A percentile compares a stretch with the other conserved stretches of the same genome.
phyloP scores from a whole-genome alignment of 768 basidiomycete species.

The Lanmaoa rubissima region DNA sequence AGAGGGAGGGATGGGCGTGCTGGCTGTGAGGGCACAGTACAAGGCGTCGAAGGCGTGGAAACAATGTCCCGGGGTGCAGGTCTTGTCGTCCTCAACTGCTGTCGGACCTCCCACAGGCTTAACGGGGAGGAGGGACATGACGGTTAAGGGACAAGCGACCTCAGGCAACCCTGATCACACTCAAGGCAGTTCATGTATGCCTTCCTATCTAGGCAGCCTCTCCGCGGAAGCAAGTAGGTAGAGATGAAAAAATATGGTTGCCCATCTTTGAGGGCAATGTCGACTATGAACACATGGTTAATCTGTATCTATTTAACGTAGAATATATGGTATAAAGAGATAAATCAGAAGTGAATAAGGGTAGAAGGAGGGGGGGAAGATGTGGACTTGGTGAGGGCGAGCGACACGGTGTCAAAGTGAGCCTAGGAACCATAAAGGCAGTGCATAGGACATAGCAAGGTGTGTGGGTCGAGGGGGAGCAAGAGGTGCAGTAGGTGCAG shows the following conservation, averaged over 20 bases:
- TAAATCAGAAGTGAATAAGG: conserved; percentile 37
- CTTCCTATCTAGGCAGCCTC: conserved; percentile 30
- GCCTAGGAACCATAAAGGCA: conserved; percentile 21
- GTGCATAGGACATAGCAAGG: conserved; percentile 31
- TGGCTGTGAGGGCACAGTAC: conserved; percentile 66
- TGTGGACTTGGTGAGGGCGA: conserved; percentile 12
- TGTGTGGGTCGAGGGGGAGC: conserved; percentile 15
- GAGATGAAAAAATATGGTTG: conserved; percentile 4
- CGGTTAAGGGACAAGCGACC: conserved; percentile 25
- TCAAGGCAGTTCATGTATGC: not conserved
- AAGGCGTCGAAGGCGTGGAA: conserved; percentile 80
- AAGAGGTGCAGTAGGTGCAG: conserved; percentile 12
- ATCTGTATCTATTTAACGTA: conserved; percentile 37
- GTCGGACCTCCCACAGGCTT: conserved; percentile 43
- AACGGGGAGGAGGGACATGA: conserved; percentile 58
- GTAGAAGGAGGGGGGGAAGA: conserved; percentile 18
- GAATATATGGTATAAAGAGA: conserved; percentile 42
- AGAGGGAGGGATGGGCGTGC: conserved; percentile 51
- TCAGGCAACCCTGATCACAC: conserved; percentile 1
- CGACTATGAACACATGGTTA: conserved; percentile 38
- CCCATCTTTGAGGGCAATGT: conserved; percentile 8
- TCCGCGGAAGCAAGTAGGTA: not conserved
- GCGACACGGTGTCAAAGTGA: conserved; percentile 24
- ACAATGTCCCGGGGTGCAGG: conserved; percentile 73
- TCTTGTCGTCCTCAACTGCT: conserved; percentile 40